phyloP scores from a whole-genome alignment of 2,329 filamentous ascomycete species.

The Talaromyces amestolkiae region DNA sequence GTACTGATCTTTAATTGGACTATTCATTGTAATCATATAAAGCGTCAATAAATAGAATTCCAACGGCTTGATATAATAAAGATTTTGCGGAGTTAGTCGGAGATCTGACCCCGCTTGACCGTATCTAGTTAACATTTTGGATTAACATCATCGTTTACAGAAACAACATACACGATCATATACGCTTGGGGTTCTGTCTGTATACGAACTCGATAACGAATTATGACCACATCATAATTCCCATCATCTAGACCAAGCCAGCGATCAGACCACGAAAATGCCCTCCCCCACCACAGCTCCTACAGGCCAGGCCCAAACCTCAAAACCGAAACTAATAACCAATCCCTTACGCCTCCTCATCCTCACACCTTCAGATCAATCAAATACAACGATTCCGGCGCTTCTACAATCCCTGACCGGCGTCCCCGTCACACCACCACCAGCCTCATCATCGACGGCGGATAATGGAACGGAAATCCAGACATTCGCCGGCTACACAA shows the following conservation, averaged over 20 bases:
- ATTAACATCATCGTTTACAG: neutral
- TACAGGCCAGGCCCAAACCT: constrained; percentile 13
- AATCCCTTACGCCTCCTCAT: constrained; percentile 45
- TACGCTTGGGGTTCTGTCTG: neutral
- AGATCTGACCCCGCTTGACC: neutral
- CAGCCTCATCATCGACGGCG: constrained; percentile 17
- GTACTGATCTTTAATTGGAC: neutral
- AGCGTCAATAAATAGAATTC: neutral
- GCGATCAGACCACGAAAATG: neutral
- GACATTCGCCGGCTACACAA: constrained; percentile 48
- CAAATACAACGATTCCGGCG: constrained; percentile 35
- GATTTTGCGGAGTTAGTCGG: neutral
- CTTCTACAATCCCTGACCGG: constrained; percentile 40
- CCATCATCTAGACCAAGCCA: neutral
- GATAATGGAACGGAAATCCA: neutral
- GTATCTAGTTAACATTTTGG: neutral
- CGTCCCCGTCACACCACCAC: constrained; percentile 26
- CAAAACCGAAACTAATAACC: constrained; percentile 27
- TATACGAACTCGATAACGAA: neutral
- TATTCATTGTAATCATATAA: neutral
- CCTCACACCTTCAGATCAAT: constrained; percentile 38
- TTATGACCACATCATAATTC: neutral
- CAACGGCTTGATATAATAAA: neutral
- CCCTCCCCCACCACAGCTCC: constrained; percentile 1
- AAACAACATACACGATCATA: neutral